A percentile compares a stretch with the other conserved stretches of the same genome.
Evolutionary conservation across 352 stramenopile species (phyloP).

Genomic region (Globisporangium parvum): DNA sequence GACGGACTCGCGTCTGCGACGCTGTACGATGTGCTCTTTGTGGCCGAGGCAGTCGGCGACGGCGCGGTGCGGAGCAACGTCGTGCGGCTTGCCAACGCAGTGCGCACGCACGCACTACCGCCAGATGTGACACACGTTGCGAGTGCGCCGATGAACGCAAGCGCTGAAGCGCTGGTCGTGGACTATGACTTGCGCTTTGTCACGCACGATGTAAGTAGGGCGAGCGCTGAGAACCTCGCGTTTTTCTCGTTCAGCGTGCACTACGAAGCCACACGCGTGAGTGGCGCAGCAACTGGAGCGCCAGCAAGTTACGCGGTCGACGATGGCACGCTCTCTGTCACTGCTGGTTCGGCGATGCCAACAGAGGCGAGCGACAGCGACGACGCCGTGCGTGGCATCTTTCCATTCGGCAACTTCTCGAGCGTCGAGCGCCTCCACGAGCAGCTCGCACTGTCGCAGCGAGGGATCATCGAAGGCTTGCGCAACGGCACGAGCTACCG

Average conservation of each 20-base stretch:
- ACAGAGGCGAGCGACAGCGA: slow-evolving; percentile 6
- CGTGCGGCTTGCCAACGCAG: slow-evolving; percentile 12
- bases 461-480: slow-evolving; percentile 30
- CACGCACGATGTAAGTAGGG: slow-evolving; percentile 27
- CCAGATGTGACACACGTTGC: slow-evolving; percentile 28
- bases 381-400: slow-evolving; percentile 13
- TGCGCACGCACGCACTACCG: slow-evolving; percentile 50
- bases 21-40: slow-evolving; percentile 49
- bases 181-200: slow-evolving; percentile 36
- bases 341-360: neutral
- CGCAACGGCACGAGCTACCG: slow-evolving; percentile 37
- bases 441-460: slow-evolving; percentile 20
- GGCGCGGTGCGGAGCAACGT: slow-evolving; percentile 47
- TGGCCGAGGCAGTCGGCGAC: slow-evolving; percentile 48
- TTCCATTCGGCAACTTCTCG: slow-evolving; percentile 32
- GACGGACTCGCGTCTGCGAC: slow-evolving; percentile 34
- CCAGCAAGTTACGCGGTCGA: neutral
- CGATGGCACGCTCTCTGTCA: neutral
- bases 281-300: neutral
- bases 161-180: slow-evolving; percentile 30
- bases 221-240: slow-evolving; percentile 20
- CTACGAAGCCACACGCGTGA: slow-evolving; percentile 32
- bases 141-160: slow-evolving; percentile 22
- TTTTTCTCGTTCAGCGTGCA: slow-evolving; percentile 46
- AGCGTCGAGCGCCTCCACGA: slow-evolving; percentile 27